Evolutionary conservation across 768 basidiomycete species (phyloP).

Genomic region (Mycena rebaudengoi): DNA sequence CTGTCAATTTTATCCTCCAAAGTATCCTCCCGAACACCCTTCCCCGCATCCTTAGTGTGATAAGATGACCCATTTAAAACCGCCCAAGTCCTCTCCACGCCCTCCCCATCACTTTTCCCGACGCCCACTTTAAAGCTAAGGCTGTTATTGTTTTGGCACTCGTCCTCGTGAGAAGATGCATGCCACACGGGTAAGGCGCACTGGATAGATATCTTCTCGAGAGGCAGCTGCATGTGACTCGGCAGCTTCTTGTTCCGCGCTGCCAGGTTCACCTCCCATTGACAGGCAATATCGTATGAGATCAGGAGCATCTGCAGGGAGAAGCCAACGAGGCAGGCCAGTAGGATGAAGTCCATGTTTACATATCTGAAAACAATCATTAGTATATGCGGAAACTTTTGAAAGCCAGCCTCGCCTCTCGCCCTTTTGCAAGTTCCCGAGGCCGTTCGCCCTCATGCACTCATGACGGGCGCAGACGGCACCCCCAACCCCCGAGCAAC

Average conservation of each 20-base stretch:
- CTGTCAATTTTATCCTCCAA: conserved; percentile 35
- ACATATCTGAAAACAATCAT: conserved; percentile 25
- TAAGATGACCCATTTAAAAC: conserved; percentile 28
- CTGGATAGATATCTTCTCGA: neutral
- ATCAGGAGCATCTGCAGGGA: neutral
- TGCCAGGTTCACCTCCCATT: conserved; percentile 17
- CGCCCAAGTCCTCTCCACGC: conserved; percentile 37
- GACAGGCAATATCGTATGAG: conserved; percentile 36
- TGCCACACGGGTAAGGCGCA: conserved; percentile 24
- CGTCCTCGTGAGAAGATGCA: conserved; percentile 16
- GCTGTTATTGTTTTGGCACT: conserved; percentile 16
- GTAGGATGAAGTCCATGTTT: conserved; percentile 32
- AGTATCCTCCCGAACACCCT: conserved; percentile 29
- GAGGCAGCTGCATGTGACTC: neutral
- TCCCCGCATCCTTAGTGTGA: conserved; percentile 41
- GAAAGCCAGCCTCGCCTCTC: no score
- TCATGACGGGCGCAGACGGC: no score
- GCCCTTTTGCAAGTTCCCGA: no score
- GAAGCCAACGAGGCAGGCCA: conserved; percentile 7
- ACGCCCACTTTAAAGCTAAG: conserved; percentile 19
- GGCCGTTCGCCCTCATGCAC: no score
- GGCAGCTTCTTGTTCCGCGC: neutral
- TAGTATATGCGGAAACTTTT: no score
- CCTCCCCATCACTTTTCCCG: conserved; percentile 15
- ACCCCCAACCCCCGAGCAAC: no score